Base-by-base conservation (phyloP, 805 yeast genomes). In the Isabelozyma pseudorhagii region DNA sequence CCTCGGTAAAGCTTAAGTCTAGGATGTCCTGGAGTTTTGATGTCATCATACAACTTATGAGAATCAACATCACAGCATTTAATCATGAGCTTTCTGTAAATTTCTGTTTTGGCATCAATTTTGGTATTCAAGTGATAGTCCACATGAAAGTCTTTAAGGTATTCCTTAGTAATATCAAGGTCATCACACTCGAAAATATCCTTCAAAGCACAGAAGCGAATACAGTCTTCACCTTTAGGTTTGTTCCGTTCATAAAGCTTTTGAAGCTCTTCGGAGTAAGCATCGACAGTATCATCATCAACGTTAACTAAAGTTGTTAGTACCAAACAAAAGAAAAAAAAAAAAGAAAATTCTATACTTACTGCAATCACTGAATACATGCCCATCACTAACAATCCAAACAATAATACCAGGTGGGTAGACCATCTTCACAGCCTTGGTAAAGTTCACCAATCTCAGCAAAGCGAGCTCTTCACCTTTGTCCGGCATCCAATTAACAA, bases 321-420 rank as follows among this genome's bases (percentile, higher is more conserved):
- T 21, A 21, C 5, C 25, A 21, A 21, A 34, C 17, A 36, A 40
- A 29, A 38, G 36, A 18, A 40, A 47, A 45, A 15, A 28, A 15
- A 45, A 46, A 50, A 53, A 13, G 47, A 55, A 51, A 59, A 21
- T 15, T 15, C 25, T 21, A 21, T 21, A 21, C 25, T 21, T 21
- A 21, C 25, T 21, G 54, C 86, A 82, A 59, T 82, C 86, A 49
- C 84, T 78, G 60, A 82, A 82, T 13, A 82, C 87, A 57, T 82
- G 87, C 0, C 87, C 86, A 56, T 82, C 87, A 59, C 83, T 78
- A 29, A 82, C 84, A 55, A 82, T 80, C 72, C 75, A 77, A 31
- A 81, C 60, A 48, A 76, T 73, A 64, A 81, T 65, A 1, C 86
- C 86, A 0, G 85, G 85, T 1, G 78, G 70, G 62, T 82, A 82